A percentile compares a stretch with the other conserved stretches of the same genome.
Conservation (phyloP, 768 basidiomycete species). For the Rhizopogon rudus region DNA sequence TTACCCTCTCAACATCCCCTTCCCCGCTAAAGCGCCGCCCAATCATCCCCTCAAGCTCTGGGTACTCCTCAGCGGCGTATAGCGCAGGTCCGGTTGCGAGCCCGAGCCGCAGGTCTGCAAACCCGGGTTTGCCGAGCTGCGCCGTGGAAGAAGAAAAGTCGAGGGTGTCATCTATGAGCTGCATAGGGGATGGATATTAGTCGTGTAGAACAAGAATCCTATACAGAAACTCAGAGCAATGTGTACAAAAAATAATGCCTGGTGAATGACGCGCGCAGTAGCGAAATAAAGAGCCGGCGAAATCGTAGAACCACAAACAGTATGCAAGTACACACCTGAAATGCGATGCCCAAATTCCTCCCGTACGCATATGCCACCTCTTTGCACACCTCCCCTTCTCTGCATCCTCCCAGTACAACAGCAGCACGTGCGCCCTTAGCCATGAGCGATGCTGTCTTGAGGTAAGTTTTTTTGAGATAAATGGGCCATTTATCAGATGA, state of each 20-base stretch:
- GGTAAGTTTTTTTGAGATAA: slow-evolving; percentile 89
- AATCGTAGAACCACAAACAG: background rate
- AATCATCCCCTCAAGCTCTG: slow-evolving; percentile 73
- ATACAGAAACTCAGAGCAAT: background rate
- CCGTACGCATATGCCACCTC: slow-evolving; percentile 91
- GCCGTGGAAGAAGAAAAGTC: slow-evolving; percentile 80
- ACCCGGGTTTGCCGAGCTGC: slow-evolving; percentile 82
- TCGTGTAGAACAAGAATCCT: background rate
- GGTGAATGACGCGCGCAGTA: background rate
- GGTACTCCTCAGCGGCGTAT: slow-evolving; percentile 83
- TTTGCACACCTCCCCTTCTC: slow-evolving; percentile 75
- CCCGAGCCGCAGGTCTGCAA: slow-evolving; percentile 74
- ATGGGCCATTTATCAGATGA: slow-evolving; percentile 57
- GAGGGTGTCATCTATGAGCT: slow-evolving; percentile 95
- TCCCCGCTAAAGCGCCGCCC: slow-evolving; percentile 67
- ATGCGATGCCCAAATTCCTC: slow-evolving; percentile 88
- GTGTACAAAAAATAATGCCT: background rate
- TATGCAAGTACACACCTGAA: slow-evolving; percentile 59
- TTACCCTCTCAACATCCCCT: slow-evolving; percentile 78
- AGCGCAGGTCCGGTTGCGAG: slow-evolving; percentile 83
- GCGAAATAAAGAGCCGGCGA: background rate
- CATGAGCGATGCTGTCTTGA: slow-evolving; percentile 89
- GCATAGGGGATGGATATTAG: background rate
- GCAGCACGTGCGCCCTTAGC: slow-evolving; percentile 83
- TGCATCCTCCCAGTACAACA: slow-evolving; percentile 81